Conservation (phyloP, 2,329 filamentous ascomycete genomes). For the Fusarium udum region DNA sequence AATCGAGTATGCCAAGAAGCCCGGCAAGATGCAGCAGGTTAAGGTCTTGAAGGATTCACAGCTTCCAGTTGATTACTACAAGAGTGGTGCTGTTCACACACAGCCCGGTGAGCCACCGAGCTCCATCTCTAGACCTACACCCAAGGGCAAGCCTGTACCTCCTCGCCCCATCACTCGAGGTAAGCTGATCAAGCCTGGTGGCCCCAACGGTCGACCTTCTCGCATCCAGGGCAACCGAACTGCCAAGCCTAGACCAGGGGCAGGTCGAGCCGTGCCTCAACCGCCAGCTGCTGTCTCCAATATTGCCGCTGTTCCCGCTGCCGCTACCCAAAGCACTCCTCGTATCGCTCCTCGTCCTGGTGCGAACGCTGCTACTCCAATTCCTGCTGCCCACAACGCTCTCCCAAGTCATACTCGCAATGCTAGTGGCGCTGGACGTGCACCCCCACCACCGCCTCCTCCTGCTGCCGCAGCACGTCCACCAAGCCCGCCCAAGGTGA, state of each 20-base stretch:
- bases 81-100: slow-evolving; percentile 91
- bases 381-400: slow-evolving; percentile 37
- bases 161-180: slow-evolving; percentile 92
- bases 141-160: slow-evolving; percentile 85
- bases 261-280: slow-evolving; percentile 48
- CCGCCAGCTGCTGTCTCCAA: slow-evolving; percentile 46
- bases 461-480: slow-evolving; percentile 63
- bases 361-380: slow-evolving; percentile 7
- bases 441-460: slow-evolving; percentile 73
- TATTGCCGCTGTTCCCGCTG: slow-evolving; percentile 40
- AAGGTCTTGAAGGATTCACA: slow-evolving; percentile 91
- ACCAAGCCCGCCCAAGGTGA: slow-evolving; percentile 69
- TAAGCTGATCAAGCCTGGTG: slow-evolving; percentile 89
- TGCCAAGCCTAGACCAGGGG: slow-evolving; percentile 55
- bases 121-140: slow-evolving; percentile 84
- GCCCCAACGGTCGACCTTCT: slow-evolving; percentile 82
- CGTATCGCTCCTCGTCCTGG: slow-evolving; percentile 13
- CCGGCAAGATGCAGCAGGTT: slow-evolving; percentile 86
- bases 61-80: slow-evolving; percentile 84
- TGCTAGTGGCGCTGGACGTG: slow-evolving; percentile 60
- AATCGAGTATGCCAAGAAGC: slow-evolving; percentile 98
- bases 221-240: slow-evolving; percentile 67
- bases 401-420: slow-evolving; percentile 64
- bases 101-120: slow-evolving; percentile 83
- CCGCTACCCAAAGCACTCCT: slow-evolving; percentile 37